Evolutionary conservation across 148 eudicot species (phyloP).

Genomic region (Drosera capensis): DNA sequence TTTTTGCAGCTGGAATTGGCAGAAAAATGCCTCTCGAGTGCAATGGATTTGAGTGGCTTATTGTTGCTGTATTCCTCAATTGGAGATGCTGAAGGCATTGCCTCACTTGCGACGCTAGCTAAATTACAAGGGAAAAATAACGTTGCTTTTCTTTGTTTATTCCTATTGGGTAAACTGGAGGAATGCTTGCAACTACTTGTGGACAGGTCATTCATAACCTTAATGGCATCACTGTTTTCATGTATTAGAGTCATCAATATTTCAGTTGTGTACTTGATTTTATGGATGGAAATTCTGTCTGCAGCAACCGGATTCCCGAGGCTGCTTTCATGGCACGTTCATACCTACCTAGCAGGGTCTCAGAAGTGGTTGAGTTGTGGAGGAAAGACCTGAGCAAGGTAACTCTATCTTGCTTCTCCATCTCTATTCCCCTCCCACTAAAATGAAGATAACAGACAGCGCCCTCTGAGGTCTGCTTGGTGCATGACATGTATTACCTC

Average conservation of each 20-base stretch:
- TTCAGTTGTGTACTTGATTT: background rate
- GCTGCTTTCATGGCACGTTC: constrained; percentile 98
- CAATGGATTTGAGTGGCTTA: constrained; percentile 91
- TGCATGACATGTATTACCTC: too few species aligned
- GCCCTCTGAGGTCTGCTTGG: too few species aligned
- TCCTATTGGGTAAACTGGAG: constrained; percentile 81
- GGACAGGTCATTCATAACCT: constrained; percentile 46
- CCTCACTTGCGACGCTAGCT: constrained; percentile 60
- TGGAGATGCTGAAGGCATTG: constrained; percentile 88
- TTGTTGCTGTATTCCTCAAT: constrained; percentile 88
- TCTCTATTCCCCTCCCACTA: background rate
- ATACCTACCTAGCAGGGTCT: constrained; percentile 92
- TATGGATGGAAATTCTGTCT: constrained; percentile 10
- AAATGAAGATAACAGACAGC: too few species aligned
- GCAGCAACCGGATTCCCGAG: constrained; percentile 97
- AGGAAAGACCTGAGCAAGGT: constrained; percentile 94
- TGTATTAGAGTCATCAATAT: too few species aligned
- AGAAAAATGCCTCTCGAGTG: constrained; percentile 75
- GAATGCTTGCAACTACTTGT: constrained; percentile 84
- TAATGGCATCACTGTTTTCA: background rate
- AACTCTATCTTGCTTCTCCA: background rate
- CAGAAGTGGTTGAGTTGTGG: constrained; percentile 86
- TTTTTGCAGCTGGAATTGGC: constrained; percentile 84
- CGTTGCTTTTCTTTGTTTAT: constrained; percentile 84
- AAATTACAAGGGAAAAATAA: constrained; percentile 86